Conservation (phyloP, 163 green algal species). For the Smithsoniella earleae region DNA sequence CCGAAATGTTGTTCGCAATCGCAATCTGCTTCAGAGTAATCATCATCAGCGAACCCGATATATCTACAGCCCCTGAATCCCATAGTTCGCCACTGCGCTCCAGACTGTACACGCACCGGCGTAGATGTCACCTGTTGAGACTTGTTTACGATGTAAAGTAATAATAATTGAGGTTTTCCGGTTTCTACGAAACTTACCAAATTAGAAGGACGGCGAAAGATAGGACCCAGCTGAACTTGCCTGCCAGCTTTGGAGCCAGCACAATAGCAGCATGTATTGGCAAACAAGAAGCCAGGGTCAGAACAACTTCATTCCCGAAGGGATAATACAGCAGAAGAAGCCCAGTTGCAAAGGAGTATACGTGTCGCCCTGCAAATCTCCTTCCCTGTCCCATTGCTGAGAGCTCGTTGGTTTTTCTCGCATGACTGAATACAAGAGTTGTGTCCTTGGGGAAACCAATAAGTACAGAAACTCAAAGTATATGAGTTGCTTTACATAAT, state of each 20-base stretch:
- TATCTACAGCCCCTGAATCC: slow-evolving; percentile 21
- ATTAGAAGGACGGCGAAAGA: slow-evolving; percentile 12
- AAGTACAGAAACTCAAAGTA: not conserved
- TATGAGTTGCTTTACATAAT: not conserved
- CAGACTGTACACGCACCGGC: slow-evolving; percentile 5
- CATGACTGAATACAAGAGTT: not conserved
- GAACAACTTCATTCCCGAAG: slow-evolving; percentile 61
- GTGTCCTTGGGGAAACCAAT: not conserved
- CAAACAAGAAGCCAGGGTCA: slow-evolving; percentile 38
- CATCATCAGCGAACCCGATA: slow-evolving; percentile 22
- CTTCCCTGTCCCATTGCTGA: not conserved
- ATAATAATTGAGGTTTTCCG: not conserved
- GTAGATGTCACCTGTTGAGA: too few relatives aligned
- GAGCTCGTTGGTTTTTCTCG: too few relatives aligned
- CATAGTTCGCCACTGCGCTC: slow-evolving; percentile 12
- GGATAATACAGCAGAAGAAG: slow-evolving; percentile 74
- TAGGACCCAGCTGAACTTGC: slow-evolving; percentile 6
- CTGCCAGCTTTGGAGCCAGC: not conserved
- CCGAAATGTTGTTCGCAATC: slow-evolving; percentile 30
- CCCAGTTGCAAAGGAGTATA: slow-evolving; percentile 61
- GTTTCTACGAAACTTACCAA: not conserved
- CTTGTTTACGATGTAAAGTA: too few relatives aligned
- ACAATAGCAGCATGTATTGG: not conserved
- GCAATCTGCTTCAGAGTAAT: slow-evolving; percentile 22
- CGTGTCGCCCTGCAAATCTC: slow-evolving; percentile 63